Percentiles rank a stretch among this genome's conserved stretches.
phyloP scores from a whole-genome alignment of 352 stramenopile genomes.

The Phytopythium aichiense region DNA sequence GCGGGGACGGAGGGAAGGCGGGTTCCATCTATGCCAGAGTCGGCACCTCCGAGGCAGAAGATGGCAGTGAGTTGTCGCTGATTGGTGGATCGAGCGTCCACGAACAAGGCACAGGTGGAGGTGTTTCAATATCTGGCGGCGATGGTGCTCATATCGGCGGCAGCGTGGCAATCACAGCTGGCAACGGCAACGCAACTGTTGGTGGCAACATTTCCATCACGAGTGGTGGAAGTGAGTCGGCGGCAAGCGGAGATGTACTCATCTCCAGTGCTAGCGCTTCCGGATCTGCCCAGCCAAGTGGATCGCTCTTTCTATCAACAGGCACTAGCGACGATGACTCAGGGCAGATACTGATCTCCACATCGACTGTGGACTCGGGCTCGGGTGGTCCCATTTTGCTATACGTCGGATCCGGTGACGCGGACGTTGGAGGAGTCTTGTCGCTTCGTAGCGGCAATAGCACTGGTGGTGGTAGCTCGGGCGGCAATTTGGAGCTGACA shows the following conservation, averaged over 20 bases:
- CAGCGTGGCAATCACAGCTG: slow-evolving; percentile 14
- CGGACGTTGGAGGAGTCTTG: slow-evolving; percentile 10
- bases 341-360: slow-evolving; percentile 21
- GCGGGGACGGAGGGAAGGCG: not conserved
- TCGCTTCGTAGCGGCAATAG: slow-evolving; percentile 23
- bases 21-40: not conserved
- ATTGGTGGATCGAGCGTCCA: not conserved
- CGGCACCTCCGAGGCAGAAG: not conserved
- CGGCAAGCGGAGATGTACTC: slow-evolving; percentile 20
- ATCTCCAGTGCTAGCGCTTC: slow-evolving; percentile 17
- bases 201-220: slow-evolving; percentile 25
- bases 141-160: not conserved
- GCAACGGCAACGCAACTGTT: slow-evolving; percentile 11
- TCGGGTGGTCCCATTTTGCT: slow-evolving; percentile 23
- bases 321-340: slow-evolving; percentile 20
- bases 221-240: slow-evolving; percentile 17
- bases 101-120: not conserved
- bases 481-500: slow-evolving; percentile 15
- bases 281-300: slow-evolving; percentile 12
- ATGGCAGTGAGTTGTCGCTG: not conserved
- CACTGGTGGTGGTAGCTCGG: slow-evolving; percentile 8
- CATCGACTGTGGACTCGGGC: slow-evolving; percentile 15
- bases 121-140: not conserved
- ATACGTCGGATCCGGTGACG: slow-evolving; percentile 13
- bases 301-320: slow-evolving; percentile 18